A percentile compares a stretch with the other conserved stretches of the same genome.
These are phyloP conservation scores for Agrocybe praecox DNA, from an alignment of 768 basidiomycete genomes.

Conservation along the genomic window DNA sequence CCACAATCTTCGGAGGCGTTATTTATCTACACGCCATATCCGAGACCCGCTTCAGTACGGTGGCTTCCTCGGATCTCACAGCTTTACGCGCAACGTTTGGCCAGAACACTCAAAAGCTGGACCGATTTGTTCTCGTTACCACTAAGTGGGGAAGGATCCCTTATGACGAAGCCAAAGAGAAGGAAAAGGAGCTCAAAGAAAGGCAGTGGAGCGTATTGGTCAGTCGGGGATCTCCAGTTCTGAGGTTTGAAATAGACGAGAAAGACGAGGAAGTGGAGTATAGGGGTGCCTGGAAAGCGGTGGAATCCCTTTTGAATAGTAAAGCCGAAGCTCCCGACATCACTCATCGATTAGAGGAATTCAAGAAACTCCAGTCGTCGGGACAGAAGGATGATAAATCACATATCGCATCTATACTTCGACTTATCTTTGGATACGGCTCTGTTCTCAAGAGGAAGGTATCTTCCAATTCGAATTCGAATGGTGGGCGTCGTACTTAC, in stretches of 20 bases:
- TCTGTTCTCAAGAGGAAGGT: neutral
- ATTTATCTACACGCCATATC: conserved; percentile 18
- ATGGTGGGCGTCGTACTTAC: no score
- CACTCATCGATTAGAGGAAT: neutral
- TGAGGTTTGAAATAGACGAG: conserved; percentile 30
- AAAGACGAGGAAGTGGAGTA: neutral
- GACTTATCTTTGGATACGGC: neutral
- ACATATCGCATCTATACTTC: neutral
- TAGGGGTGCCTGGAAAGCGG: neutral
- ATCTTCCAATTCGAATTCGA: neutral
- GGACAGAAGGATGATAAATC: neutral
- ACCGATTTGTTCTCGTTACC: conserved; percentile 47
- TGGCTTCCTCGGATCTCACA: neutral
- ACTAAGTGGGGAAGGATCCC: conserved; percentile 42
- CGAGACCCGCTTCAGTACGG: conserved; percentile 7
- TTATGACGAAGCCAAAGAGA: conserved; percentile 23
- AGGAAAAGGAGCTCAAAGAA: conserved; percentile 34
- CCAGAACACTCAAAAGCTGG: conserved; percentile 22
- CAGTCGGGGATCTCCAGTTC: conserved; percentile 36
- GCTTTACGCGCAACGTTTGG: neutral
- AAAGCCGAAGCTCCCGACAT: neutral
- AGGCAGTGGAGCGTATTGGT: conserved; percentile 47
- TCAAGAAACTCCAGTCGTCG: neutral
- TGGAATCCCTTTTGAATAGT: neutral
- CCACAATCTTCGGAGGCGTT: conserved; percentile 6